These are phyloP conservation scores for Debaryomyces tyrocola DNA, from an alignment of 805 yeast genomes.

Conservation along the genomic window DNA sequence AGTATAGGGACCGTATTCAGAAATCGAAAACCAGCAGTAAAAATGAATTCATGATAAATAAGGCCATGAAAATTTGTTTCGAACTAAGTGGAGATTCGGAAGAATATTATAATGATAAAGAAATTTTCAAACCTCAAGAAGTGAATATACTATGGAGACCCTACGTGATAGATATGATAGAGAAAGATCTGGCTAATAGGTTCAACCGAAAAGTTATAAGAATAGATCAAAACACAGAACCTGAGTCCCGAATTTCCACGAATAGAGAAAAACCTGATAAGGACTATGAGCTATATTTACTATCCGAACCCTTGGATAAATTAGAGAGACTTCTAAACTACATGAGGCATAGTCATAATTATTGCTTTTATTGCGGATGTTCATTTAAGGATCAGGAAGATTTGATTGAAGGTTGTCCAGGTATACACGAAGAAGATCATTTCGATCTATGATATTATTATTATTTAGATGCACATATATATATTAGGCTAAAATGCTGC, in stretches of 20 bases:
- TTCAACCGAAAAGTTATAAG: background rate
- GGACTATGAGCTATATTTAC: background rate
- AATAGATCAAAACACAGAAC: background rate
- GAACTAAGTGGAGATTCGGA: conserved; percentile 41
- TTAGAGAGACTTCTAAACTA: conserved; percentile 34
- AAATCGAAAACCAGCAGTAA: background rate
- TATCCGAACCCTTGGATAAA: conserved; percentile 17
- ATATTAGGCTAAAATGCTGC: background rate
- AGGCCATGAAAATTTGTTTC: conserved; percentile 43
- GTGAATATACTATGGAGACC: conserved; percentile 45
- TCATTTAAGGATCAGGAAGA: conserved; percentile 37
- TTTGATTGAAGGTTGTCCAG: conserved; percentile 49
- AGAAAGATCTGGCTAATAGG: background rate
- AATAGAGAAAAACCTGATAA: too few species aligned
- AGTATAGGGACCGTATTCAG: conserved; percentile 2
- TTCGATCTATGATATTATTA: background rate
- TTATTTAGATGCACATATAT: background rate
- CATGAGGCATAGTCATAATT: conserved; percentile 39
- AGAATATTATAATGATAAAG: conserved; percentile 15
- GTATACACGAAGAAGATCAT: conserved; percentile 46
- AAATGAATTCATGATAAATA: conserved; percentile 6
- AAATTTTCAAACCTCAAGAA: conserved; percentile 23
- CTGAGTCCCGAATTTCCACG: too few species aligned
- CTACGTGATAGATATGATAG: conserved; percentile 9
- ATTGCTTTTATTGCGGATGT: conserved; percentile 54